Evolutionary conservation across 2,329 filamentous ascomycete species (phyloP), one percentile per base, ranked within the genome.

Genomic region (Fusarium albidum): DNA sequence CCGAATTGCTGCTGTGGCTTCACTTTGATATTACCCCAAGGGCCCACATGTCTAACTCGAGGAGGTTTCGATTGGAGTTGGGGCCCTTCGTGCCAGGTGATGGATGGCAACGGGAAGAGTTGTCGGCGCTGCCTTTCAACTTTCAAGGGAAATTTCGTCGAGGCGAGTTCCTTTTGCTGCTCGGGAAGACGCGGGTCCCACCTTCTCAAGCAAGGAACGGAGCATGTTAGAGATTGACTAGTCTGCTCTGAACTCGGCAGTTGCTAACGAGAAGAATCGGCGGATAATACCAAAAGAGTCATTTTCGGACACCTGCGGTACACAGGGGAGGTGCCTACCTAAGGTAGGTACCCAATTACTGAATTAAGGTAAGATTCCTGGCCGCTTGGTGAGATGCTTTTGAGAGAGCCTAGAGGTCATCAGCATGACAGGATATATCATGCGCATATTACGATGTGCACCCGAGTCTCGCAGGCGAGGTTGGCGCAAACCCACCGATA

Each of bases 381-480:
- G n/a, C n/a, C n/a, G n/a, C n/a, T n/a, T n/a, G n/a, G n/a, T n/a
- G n/a, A n/a, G 21, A 21, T 4, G 21, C 32, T 29, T 37, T 14
- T 10, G 5, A 44, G 25, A 21, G 21, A 7, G 18, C 17, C 26
- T 18, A 44, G 25, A 21, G 21, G 21, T 26, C 17, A 31, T 18
- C 27, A 41, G 13, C 26, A 44, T 13, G 26, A 12, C 28, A 21
- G 21, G 37, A 14, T 35, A 42, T 13, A 9, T 39, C 51, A 31
- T 58, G 33, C 45, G 29, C 44, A 61, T n/a, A n/a, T 61, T 61
- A 33, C 38, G 53, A 61, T 61, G 53, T 59, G 38, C 57, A 38
- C 38, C 39, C 44, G 7, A 37, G 28, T 42, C 38, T 35, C 27
- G 17, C 33, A 50, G 25, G 29, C 31, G 41, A 44, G 25, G 33